phyloP scores from a whole-genome alignment of 495 filamentous ascomycete genomes.

The Geoglossum glabrum region DNA sequence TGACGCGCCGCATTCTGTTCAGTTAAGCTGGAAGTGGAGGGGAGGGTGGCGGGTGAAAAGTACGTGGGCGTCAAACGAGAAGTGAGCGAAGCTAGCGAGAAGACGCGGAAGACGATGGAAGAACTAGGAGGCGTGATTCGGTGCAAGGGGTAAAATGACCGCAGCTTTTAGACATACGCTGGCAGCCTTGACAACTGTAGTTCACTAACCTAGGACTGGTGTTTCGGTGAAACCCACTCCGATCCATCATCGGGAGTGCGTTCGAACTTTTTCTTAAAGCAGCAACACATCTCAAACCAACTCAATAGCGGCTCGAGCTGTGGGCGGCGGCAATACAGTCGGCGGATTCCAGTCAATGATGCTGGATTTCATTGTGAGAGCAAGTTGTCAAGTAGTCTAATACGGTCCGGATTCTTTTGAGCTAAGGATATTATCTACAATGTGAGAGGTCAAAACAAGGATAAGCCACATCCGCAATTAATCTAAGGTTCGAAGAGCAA shows the following conservation, averaged over 20 bases:
- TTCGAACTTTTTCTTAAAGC: background rate
- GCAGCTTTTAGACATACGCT: background rate
- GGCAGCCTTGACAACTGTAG: background rate
- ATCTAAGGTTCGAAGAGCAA: background rate
- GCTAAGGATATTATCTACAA: background rate
- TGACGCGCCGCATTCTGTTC: constrained; percentile 37
- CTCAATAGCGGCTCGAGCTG: too few species aligned
- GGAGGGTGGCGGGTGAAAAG: background rate
- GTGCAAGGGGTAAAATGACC: background rate
- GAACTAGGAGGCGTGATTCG: background rate
- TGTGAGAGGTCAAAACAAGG: background rate
- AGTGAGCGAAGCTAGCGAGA: background rate
- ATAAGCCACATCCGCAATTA: background rate
- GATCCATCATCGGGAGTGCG: background rate
- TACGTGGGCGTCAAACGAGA: background rate
- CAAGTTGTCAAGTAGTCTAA: background rate
- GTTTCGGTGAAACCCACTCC: too few species aligned
- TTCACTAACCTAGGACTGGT: background rate
- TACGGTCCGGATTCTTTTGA: background rate
- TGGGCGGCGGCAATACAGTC: too few species aligned
- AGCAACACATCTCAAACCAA: background rate
- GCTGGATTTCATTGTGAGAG: too few species aligned
- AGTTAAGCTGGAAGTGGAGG: background rate
- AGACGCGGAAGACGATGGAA: background rate
- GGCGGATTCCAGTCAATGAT: too few species aligned